These are phyloP conservation scores for Metschnikowia corniflorae DNA, from an alignment of 805 yeast species.

Conservation along the genomic window DNA sequence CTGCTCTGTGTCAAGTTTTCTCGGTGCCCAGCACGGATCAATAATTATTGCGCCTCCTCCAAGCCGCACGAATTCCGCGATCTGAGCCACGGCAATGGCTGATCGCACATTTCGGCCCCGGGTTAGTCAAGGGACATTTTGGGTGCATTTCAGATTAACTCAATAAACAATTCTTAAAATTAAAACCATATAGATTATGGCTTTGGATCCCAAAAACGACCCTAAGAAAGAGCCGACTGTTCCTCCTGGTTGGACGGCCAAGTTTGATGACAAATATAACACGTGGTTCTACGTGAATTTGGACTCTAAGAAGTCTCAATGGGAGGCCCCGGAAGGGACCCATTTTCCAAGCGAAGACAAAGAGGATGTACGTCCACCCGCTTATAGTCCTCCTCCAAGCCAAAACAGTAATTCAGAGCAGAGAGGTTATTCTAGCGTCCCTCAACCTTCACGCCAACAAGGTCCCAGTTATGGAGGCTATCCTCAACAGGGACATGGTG, in stretches of 20 bases:
- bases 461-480: constrained; percentile 4
- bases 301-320: constrained; percentile 71
- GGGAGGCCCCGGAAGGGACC: constrained; percentile 80
- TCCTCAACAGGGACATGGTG: constrained; percentile 4
- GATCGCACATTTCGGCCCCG: no score
- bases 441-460: constrained; percentile 2
- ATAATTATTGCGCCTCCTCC: no score
- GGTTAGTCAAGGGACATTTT: no score
- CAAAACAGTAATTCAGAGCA: background rate
- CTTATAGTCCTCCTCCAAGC: constrained; percentile 25
- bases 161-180: no score
- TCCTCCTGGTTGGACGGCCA: constrained; percentile 73
- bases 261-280: constrained; percentile 63
- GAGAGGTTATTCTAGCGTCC: background rate
- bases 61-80: no score
- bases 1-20: no score
- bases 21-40: no score
- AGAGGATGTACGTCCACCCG: constrained; percentile 41
- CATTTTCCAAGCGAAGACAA: constrained; percentile 24
- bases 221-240: constrained; percentile 45
- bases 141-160: no score
- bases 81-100: no score
- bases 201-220: constrained; percentile 14
- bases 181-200: no score
- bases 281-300: constrained; percentile 82